Evolutionary conservation across 345 rosid species (phyloP).

Genomic region (Eucalyptus guilfoylei): DNA sequence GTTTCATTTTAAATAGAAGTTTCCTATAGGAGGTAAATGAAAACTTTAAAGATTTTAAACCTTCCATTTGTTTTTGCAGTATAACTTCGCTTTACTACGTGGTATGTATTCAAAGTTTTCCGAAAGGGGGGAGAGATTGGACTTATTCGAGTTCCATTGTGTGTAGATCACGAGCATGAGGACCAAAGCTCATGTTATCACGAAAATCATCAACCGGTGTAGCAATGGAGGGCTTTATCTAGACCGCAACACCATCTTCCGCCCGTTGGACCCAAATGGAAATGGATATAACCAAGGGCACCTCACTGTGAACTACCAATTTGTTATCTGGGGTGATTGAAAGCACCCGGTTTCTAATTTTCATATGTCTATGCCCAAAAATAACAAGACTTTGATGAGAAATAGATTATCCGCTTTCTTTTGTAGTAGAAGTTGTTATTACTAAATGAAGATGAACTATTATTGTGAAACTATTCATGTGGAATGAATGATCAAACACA

Average conservation of each 20-base stretch:
- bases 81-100: neutral
- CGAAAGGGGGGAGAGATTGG: neutral
- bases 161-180: conserved; percentile 33
- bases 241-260: conserved; percentile 28
- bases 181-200: conserved; percentile 23
- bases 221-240: conserved; percentile 51
- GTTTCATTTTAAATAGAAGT: neutral
- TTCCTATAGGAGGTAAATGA: neutral
- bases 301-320: conserved; percentile 20
- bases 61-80: neutral
- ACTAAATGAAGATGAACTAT: neutral
- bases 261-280: conserved; percentile 30
- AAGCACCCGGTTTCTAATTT: neutral
- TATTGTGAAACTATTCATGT: neutral
- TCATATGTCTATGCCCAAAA: neutral
- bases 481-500: neutral
- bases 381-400: neutral
- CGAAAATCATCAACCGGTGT: conserved; percentile 59
- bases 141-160: neutral
- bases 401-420: neutral
- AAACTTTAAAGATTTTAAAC: neutral
- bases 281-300: conserved; percentile 18
- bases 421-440: neutral
- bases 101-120: neutral
- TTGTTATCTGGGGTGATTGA: conserved; percentile 17